These are phyloP conservation scores for Alternaria burnsii DNA, from an alignment of 2,329 filamentous ascomycete genomes.

Conservation along the genomic window DNA sequence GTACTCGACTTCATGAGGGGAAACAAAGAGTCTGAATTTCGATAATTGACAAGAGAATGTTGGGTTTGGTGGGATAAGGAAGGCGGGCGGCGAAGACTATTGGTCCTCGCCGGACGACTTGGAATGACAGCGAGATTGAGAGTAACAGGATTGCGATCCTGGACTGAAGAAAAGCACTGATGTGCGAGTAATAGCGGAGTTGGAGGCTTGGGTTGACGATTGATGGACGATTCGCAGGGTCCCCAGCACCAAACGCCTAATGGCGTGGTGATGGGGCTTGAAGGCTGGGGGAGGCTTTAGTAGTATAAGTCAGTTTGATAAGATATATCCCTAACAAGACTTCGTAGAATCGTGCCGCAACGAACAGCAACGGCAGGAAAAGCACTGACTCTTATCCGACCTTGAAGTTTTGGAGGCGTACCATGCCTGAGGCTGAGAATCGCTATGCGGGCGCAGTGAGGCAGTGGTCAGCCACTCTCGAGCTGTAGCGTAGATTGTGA, in stretches of 20 bases:
- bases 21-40: slow-evolving; percentile 3
- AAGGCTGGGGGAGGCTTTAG: not conserved
- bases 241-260: not conserved
- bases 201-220: not conserved
- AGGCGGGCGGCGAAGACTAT: slow-evolving; percentile 1
- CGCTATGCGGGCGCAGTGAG: not conserved
- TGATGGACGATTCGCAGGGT: not conserved
- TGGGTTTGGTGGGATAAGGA: not conserved
- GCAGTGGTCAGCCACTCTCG: not conserved
- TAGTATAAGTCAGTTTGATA: not conserved
- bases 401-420: not conserved
- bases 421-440: no score
- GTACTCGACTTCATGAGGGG: slow-evolving; percentile 7
- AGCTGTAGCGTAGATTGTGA: not conserved
- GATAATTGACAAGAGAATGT: not conserved
- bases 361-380: not conserved
- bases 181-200: not conserved
- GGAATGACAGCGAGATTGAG: not conserved
- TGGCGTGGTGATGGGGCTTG: not conserved
- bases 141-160: not conserved
- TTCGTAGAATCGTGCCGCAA: not conserved
- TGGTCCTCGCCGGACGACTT: not conserved
- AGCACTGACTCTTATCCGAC: not conserved
- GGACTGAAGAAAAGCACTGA: not conserved
- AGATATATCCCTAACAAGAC: not conserved